phyloP scores from a whole-genome alignment of 1,139 yeast genomes.

The Arxiozyma slooffiae region DNA sequence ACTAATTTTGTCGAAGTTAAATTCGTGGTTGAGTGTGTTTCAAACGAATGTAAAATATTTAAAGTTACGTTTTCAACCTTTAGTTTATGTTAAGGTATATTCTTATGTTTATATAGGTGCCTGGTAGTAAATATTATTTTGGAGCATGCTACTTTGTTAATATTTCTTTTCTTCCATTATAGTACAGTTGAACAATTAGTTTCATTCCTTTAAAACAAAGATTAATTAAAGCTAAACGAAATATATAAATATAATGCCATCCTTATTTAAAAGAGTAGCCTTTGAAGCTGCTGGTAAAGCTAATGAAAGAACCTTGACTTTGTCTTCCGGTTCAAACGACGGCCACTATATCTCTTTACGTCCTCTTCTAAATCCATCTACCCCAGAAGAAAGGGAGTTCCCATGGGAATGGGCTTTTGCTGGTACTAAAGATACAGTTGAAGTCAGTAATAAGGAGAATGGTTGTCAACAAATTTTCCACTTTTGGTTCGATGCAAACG shows the following conservation, averaged over 20 bases:
- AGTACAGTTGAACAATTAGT: too few species aligned
- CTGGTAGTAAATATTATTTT: not conserved
- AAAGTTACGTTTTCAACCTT: too few species aligned
- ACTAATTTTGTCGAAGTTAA: not conserved
- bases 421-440: slow-evolving; percentile 25
- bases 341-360: slow-evolving; percentile 32
- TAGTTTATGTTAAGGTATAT: too few species aligned
- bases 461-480: slow-evolving; percentile 21
- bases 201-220: too few species aligned
- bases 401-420: slow-evolving; percentile 40
- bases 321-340: slow-evolving; percentile 25
- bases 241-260: slow-evolving; percentile 17
- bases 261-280: slow-evolving; percentile 24
- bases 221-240: not conserved
- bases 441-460: slow-evolving; percentile 14
- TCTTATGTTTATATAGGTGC: too few species aligned
- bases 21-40: not conserved
- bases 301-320: slow-evolving; percentile 26
- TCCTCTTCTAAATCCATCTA: slow-evolving; percentile 24
- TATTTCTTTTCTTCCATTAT: too few species aligned
- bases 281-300: slow-evolving; percentile 24
- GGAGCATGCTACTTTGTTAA: not conserved
- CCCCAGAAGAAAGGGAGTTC: slow-evolving; percentile 24
- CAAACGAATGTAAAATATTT: too few species aligned
- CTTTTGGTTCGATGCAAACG: slow-evolving; percentile 27